Evolutionary conservation across 1,139 yeast genomes (phyloP), one percentile per base, ranked within the genome.

Genomic region (Wickerhamomyces sp.): DNA sequence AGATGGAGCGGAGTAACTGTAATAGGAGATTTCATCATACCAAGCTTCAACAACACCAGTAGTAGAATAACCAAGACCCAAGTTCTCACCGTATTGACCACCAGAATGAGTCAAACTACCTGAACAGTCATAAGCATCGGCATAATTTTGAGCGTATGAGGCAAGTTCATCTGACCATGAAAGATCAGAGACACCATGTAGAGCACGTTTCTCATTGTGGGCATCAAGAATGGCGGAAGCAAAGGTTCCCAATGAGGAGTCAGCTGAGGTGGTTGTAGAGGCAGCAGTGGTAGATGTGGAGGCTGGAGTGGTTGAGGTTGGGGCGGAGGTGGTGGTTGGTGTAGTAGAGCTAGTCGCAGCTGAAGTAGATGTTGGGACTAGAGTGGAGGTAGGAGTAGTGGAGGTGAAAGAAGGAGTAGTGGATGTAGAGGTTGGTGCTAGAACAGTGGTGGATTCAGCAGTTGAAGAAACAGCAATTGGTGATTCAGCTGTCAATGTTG

Each of bases 31-130:
- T 65, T 86, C 95, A 44, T 67, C 61, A 67, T 85, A 87, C 96
- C 96, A 88, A 36, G 91, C 95, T 30, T 74, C 70, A 39, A 85
- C 78, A 31, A 87, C 86, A 30, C 74, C 83, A 20, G 68, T 64
- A 23, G 68, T 59, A 30, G 69, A 45, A 61, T 69, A 73, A 38
- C 96, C 96, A 36, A 75, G 66, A 35, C 94, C 95, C 56, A 88
- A 70, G 70, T 88, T 88, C 66, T 88, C 96, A 56, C 96, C 96
- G 64, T 73, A 82, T 35, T 68, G 61, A 38, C 91, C 91, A 38
- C 84, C 85, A 33, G 94, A 78, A 66, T 88, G 96, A 24, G 64
- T 61, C 58, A 87, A 74, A 12, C 54, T 47, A 38, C 84, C 83
- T 25, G 76, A 74, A 64, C 96, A 87, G 57, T 73, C 73, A 61